Evolutionary conservation across 352 stramenopile species (phyloP), one percentile per base, ranked within the genome.

Genomic region (Globisporangium nagaii): DNA sequence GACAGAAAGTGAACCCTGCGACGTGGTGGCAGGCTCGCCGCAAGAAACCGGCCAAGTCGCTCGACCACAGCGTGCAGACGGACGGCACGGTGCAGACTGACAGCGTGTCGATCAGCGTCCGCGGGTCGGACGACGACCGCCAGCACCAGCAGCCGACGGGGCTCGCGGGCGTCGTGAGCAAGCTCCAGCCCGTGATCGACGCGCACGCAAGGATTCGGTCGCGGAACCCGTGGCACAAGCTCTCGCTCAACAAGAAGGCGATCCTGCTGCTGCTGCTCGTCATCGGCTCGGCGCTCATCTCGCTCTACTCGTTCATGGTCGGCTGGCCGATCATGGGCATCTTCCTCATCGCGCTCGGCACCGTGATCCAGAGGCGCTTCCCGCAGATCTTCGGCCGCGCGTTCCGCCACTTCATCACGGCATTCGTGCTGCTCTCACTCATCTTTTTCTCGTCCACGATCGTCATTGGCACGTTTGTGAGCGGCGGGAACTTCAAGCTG

Each of bases 361-460:
- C 68, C 15, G 75, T 84, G 25, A 82, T 86, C 22, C 81, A 92
- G 66, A 65, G 61, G 41, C 71, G 79, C 27, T 92, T 89, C 36
- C 81, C 81, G 41, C 79, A 89, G 62, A 79, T 92, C 28, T 92
- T 92, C 34, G 81, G 81, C 4, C 63, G 68, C 37, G 72, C 73
- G 27, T 92, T 92, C 58, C 71, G 73, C 17, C 70, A 88, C 51
- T 92, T 92, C 37, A 80, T 92, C 70, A 75, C 66, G 3, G 51
- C 66, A 34, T 92, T 92, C 48, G 77, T 90, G 39, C 24, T 88
- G 19, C 65, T 92, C 44, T 92, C 81, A 56, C 66, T 92, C 40
- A 63, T 92, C 30, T 92, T 92, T 63, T 92, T 92, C 63, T 88
- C 79, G 25, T 88, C 79, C 15, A 82, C 79, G 30, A 77, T 84